Percentiles rank a stretch among this genome's conserved stretches.
Conservation (phyloP, 345 rosid genomes). For the Arabidopsis suecica region DNA sequence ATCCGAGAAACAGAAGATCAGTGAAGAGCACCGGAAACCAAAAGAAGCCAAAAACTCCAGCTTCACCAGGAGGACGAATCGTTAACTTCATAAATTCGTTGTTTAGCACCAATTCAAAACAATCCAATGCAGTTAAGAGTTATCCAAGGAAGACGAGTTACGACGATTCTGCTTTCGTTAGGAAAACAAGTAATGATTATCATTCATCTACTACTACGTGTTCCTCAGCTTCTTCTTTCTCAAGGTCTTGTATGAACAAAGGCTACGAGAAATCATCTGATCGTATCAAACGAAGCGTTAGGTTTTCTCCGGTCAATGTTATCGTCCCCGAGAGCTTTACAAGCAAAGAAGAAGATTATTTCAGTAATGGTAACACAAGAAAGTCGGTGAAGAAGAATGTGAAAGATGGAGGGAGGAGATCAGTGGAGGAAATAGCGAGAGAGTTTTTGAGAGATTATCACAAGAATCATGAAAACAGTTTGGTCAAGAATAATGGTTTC, state of each 20-base stretch:
- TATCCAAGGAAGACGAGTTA: slow-evolving; percentile 44
- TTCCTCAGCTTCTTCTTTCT: slow-evolving; percentile 85
- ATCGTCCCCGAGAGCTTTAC: slow-evolving; percentile 46
- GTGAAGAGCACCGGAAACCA: slow-evolving; percentile 60
- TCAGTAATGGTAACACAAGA: slow-evolving; percentile 27
- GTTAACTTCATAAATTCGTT: slow-evolving; percentile 77
- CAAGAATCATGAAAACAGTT: slow-evolving; percentile 48
- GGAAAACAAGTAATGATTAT: slow-evolving; percentile 44
- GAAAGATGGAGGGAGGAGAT: slow-evolving; percentile 47
- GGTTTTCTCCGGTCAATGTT: slow-evolving; percentile 72
- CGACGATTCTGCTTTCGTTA: slow-evolving; percentile 36
- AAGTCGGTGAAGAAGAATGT: slow-evolving; percentile 52
- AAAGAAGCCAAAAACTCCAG: slow-evolving; percentile 79
- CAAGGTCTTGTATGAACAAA: slow-evolving; percentile 83
- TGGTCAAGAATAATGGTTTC: slow-evolving; percentile 21
- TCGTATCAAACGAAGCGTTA: slow-evolving; percentile 66
- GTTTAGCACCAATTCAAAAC: slow-evolving; percentile 53
- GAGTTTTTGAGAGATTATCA: slow-evolving; percentile 68
- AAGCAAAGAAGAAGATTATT: slow-evolving; percentile 46
- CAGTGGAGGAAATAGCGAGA: slow-evolving; percentile 72
- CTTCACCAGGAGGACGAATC: slow-evolving; percentile 79
- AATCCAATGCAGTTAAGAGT: slow-evolving; percentile 48
- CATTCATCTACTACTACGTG: slow-evolving; percentile 65
- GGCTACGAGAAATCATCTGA: slow-evolving; percentile 59
- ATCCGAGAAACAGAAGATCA: slow-evolving; percentile 61